A percentile compares a stretch with the other conserved stretches of the same genome.
phyloP scores from a whole-genome alignment of 139 green algal species.

The Dunaliella primolecta region DNA sequence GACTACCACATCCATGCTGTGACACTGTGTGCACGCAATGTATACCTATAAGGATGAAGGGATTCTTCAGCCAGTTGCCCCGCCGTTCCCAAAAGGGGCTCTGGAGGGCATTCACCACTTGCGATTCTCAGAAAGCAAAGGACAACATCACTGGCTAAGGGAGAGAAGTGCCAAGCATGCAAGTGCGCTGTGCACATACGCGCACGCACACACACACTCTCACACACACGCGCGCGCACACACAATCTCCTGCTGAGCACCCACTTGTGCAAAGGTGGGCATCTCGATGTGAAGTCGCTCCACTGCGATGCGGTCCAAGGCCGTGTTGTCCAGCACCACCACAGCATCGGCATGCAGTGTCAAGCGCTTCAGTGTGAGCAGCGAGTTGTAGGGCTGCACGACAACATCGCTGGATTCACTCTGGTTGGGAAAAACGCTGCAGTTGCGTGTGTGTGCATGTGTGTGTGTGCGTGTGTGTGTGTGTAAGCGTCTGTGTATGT shows the following conservation, averaged over 20 bases:
- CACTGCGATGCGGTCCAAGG: constrained; percentile 85
- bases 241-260: background rate
- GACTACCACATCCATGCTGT: too few relatives aligned
- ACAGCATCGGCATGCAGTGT: constrained; percentile 57
- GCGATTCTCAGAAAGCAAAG: too few relatives aligned
- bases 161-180: too few relatives aligned
- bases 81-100: too few relatives aligned
- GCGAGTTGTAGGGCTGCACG: constrained; percentile 98
- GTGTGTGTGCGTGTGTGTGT: constrained; percentile 17
- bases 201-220: background rate
- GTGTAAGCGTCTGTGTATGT: too few relatives aligned
- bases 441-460: background rate
- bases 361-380: constrained; percentile 97
- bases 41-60: too few relatives aligned
- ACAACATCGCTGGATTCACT: constrained; percentile 93
- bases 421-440: constrained; percentile 98
- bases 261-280: constrained; percentile 35
- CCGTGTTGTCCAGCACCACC: constrained; percentile 91
- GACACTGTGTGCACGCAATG: too few relatives aligned
- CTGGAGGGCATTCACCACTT: too few relatives aligned
- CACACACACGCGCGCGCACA: background rate
- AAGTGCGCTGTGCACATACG: background rate
- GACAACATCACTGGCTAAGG: too few relatives aligned
- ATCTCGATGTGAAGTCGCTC: constrained; percentile 65
- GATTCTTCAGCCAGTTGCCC: too few relatives aligned